These are phyloP conservation scores for Didymosphaeria variabile DNA, from an alignment of 2,329 filamentous ascomycete species.

Conservation along the genomic window DNA sequence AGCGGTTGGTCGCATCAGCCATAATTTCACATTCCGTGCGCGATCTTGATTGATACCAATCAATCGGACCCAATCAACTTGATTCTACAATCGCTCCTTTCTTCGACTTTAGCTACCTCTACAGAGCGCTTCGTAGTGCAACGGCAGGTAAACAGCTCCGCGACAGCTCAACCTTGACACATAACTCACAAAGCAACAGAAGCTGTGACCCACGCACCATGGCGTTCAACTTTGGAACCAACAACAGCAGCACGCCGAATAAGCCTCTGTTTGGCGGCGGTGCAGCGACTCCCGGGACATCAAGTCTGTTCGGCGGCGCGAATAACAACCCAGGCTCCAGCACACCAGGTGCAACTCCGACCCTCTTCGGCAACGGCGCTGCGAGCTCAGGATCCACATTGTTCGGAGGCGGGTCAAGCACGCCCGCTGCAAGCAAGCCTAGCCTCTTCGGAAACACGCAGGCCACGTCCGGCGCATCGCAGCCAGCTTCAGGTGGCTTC, in stretches of 20 bases:
- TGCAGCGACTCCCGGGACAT: slow-evolving; percentile 28
- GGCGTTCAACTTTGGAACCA: slow-evolving; percentile 47
- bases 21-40: slow-evolving; percentile 13
- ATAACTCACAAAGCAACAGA: slow-evolving; percentile 14
- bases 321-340: slow-evolving; percentile 22
- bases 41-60: neutral
- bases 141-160: slow-evolving; percentile 27
- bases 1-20: slow-evolving; percentile 18
- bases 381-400: slow-evolving; percentile 28
- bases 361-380: slow-evolving; percentile 38
- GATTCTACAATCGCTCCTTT: neutral
- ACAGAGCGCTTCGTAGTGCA: slow-evolving; percentile 13
- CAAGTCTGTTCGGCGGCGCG: slow-evolving; percentile 25
- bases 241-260: slow-evolving; percentile 35
- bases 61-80: slow-evolving; percentile 2
- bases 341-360: slow-evolving; percentile 25
- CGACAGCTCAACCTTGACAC: slow-evolving; percentile 16
- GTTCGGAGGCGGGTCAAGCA: slow-evolving; percentile 40
- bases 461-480: slow-evolving; percentile 35
- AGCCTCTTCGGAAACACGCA: slow-evolving; percentile 38
- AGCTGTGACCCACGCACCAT: slow-evolving; percentile 24
- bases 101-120: neutral
- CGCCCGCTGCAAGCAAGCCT: slow-evolving; percentile 40
- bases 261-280: slow-evolving; percentile 41
- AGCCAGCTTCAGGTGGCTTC: slow-evolving; percentile 16